Conservation (phyloP, 106 monocot genomes). For the Dendrobium nobile region DNA sequence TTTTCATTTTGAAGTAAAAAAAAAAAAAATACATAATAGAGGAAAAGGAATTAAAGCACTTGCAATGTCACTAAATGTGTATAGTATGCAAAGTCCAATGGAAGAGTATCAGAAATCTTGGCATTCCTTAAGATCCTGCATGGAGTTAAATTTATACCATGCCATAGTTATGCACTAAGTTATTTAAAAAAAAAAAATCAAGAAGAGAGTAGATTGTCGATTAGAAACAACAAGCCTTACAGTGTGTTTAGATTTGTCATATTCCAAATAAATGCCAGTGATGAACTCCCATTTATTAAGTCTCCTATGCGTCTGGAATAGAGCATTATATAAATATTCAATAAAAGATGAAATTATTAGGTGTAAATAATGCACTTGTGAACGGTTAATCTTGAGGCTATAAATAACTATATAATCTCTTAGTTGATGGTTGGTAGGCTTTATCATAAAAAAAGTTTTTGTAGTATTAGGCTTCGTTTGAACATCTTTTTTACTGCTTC, state of each 20-base stretch:
- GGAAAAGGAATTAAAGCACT: constrained; percentile 12
- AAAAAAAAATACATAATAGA: too few species aligned
- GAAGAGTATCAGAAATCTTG: constrained; percentile 56
- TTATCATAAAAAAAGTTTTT: too few species aligned
- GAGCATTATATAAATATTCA: neutral
- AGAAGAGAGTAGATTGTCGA: neutral
- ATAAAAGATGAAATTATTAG: neutral
- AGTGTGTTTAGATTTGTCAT: constrained; percentile 54
- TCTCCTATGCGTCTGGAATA: constrained; percentile 62
- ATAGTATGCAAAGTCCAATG: constrained; percentile 31
- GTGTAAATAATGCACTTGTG: too few species aligned
- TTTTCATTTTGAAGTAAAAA: neutral
- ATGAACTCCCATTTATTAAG: constrained; percentile 57
- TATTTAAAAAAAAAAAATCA: neutral
- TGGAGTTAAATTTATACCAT: neutral
- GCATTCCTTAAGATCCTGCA: constrained; percentile 66
- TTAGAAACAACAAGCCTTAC: constrained; percentile 33
- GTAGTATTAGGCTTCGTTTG: too few species aligned
- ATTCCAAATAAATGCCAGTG: constrained; percentile 57
- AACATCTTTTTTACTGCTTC: too few species aligned
- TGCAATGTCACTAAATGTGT: constrained; percentile 40
- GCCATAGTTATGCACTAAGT: constrained; percentile 3
- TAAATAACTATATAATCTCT: too few species aligned
- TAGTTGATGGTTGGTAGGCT: too few species aligned
- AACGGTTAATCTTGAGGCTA: too few species aligned